A percentile compares a stretch with the other conserved stretches of the same genome.
Evolutionary conservation across 257 asterid genomes (phyloP).

Genomic region (Salvia miltiorrhiza): DNA sequence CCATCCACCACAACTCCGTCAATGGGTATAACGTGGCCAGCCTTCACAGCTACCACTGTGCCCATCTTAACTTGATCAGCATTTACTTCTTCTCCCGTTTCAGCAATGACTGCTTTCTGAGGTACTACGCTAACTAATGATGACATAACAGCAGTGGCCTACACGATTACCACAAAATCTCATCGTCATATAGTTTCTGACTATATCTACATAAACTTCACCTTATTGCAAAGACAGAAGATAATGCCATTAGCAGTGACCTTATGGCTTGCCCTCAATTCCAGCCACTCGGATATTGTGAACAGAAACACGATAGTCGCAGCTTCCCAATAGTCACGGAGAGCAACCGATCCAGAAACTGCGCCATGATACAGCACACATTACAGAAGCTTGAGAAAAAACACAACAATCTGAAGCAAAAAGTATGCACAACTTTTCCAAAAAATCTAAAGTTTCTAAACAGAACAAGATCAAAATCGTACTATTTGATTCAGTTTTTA

Average conservation of each 20-base stretch:
- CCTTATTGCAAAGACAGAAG: neutral
- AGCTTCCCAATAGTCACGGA: slow-evolving; percentile 88
- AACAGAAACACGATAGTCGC: slow-evolving; percentile 79
- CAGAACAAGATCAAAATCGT: too few relatives aligned
- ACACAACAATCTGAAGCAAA: too few relatives aligned
- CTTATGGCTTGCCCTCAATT: slow-evolving; percentile 83
- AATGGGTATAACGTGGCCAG: slow-evolving; percentile 74
- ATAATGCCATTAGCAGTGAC: slow-evolving; percentile 26
- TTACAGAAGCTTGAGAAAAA: neutral
- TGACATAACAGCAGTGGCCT: slow-evolving; percentile 67
- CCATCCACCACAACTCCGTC: slow-evolving; percentile 84
- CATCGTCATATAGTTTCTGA: neutral
- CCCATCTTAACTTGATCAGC: slow-evolving; percentile 64
- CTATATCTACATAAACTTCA: neutral
- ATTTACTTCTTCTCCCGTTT: slow-evolving; percentile 62
- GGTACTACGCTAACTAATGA: slow-evolving; percentile 73
- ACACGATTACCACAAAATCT: neutral
- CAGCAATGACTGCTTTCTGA: slow-evolving; percentile 69
- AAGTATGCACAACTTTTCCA: neutral
- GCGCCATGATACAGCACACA: slow-evolving; percentile 6
- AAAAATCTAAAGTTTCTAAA: neutral
- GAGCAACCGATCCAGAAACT: slow-evolving; percentile 78
- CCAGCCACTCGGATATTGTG: slow-evolving; percentile 82
- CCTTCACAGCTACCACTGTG: slow-evolving; percentile 68
- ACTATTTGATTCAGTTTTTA: neutral